phyloP scores from a whole-genome alignment of 495 filamentous ascomycete genomes.

The Peziza echinospora region DNA sequence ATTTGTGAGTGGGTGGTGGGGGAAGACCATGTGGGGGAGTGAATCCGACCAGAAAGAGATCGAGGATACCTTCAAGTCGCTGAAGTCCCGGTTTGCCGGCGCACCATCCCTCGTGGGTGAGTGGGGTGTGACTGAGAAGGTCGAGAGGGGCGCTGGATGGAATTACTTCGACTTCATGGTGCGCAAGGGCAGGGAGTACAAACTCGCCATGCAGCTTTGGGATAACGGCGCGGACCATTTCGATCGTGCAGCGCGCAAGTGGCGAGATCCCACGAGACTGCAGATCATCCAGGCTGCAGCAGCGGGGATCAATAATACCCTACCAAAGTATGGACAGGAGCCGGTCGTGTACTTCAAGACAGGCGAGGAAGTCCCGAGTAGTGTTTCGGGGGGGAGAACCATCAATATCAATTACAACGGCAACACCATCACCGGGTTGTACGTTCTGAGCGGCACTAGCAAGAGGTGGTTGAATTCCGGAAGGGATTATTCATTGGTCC shows the following conservation, averaged over 20 bases:
- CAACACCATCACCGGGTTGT: conserved; percentile 31
- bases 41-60: conserved; percentile 30
- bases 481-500: conserved; percentile 28
- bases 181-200: conserved; percentile 25
- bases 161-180: conserved; percentile 36
- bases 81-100: conserved; percentile 34
- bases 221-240: conserved; percentile 33
- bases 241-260: conserved; percentile 25
- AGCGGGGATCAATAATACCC: conserved; percentile 26
- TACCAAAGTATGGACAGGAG: conserved; percentile 21
- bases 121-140: conserved; percentile 28
- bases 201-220: conserved; percentile 32
- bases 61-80: conserved; percentile 28
- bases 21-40: conserved; percentile 39
- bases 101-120: conserved; percentile 39
- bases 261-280: conserved; percentile 29
- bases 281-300: conserved; percentile 27
- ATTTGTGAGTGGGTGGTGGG: conserved; percentile 22
- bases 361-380: conserved; percentile 24
- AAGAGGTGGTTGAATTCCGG: conserved; percentile 21
- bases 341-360: conserved; percentile 33
- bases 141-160: conserved; percentile 35
- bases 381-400: conserved; percentile 22
- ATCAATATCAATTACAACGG: conserved; percentile 33
- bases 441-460: conserved; percentile 24